These are phyloP conservation scores for Venturia effusa DNA, from an alignment of 2,329 filamentous ascomycete genomes.

Conservation along the genomic window DNA sequence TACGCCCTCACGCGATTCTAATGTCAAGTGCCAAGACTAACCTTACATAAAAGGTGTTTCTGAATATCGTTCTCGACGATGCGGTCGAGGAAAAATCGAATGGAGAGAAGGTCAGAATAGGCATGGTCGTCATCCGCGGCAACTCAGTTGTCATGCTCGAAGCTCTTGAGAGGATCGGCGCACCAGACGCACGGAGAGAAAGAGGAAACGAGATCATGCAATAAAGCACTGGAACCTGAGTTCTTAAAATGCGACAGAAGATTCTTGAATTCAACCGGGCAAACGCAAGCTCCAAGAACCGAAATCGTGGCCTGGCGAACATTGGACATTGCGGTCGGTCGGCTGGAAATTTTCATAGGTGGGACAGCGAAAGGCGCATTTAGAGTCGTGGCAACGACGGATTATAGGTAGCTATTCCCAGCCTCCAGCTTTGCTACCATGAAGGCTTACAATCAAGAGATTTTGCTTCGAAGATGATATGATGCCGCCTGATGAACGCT, in stretches of 20 bases:
- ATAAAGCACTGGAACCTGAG: neutral
- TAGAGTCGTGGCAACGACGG: neutral
- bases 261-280: neutral
- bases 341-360: neutral
- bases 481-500: neutral
- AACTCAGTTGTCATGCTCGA: constrained; percentile 99
- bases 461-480: neutral
- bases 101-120: constrained; percentile 79
- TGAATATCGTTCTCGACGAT: constrained; percentile 97
- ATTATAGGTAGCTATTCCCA: constrained; percentile 4
- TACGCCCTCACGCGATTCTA: constrained; percentile 34
- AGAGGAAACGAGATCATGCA: neutral
- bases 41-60: constrained; percentile 59
- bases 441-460: constrained; percentile 5
- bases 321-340: neutral
- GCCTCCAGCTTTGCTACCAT: constrained; percentile 4
- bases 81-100: constrained; percentile 89
- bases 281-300: neutral
- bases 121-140: constrained; percentile 94
- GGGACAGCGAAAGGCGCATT: neutral
- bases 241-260: neutral
- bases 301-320: neutral
- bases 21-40: neutral
- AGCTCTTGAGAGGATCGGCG: constrained; percentile 24
- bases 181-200: neutral